Evolutionary conservation across 2,329 filamentous ascomycete genomes (phyloP), one percentile per base, ranked within the genome.

Genomic region (Colletotrichum echinochloae): DNA sequence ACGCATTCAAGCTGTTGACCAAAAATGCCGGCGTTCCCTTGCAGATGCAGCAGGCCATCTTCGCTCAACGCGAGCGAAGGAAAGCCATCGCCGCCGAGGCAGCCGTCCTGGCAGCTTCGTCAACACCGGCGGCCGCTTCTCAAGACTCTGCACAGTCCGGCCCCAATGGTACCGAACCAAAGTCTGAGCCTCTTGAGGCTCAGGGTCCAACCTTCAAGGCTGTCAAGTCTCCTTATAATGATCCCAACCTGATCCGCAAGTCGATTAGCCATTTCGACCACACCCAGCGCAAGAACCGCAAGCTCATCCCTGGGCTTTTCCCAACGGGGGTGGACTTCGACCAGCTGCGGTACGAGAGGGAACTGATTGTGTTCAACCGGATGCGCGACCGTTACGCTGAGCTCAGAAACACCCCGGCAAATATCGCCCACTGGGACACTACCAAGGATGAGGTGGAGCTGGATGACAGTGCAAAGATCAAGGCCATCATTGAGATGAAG

Each of bases 401-500:
- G 79, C 84, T 99, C 33, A 95, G 94, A 78, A 89, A 91, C 37
- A 83, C 97, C 23, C 93, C 94, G 20, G 94, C 93, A 41, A 97
- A 97, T 77, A 86, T 98, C 60, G 93, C 91, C 37, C 92, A 94
- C 60, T 97, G 94, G 92, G 94, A 98, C 77, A 90, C 91, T 0
- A 90, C 90, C 11, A 91, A 93, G 70, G 88, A 92, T 35, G 79
- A 74, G 78, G 86, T 88, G 2, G 89, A 91, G 30, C 88, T 91
- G 28, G 94, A 98, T 74, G 94, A 97, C 74, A 90, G 90, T 1
- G 83, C 97, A 60, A 98, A 97, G 84, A 84, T 94, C 62, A 95
- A 95, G 80, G 93, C 95, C 30, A 87, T 98, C 74, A 98, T 99
- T 69, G 96, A 99, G 83, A 94, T 97, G 85, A 98, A 98, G 86